A percentile compares a stretch with the other conserved stretches of the same genome.
phyloP scores from a whole-genome alignment of 805 yeast species.

The Schwanniomyces yamadae region DNA sequence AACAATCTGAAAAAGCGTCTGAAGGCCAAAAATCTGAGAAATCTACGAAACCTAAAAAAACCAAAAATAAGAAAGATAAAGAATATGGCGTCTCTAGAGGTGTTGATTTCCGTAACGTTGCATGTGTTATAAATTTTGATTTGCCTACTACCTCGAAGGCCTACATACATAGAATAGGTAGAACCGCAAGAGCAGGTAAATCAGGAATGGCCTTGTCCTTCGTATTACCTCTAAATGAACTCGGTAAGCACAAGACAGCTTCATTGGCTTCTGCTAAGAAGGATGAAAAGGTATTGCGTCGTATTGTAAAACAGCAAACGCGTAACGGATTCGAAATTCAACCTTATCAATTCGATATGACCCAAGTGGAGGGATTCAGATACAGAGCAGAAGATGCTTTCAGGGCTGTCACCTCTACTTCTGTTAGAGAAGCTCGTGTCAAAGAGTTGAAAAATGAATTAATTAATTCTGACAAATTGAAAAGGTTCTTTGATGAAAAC shows the following conservation, averaged over 20 bases:
- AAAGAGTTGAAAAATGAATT: conserved; percentile 86
- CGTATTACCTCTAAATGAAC: conserved; percentile 77
- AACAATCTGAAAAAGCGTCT: conserved; percentile 11
- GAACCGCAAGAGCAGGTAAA: conserved; percentile 97
- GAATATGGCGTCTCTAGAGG: conserved; percentile 97
- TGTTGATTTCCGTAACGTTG: conserved; percentile 92
- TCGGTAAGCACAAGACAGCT: conserved; percentile 87
- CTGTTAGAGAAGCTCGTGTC: conserved; percentile 90
- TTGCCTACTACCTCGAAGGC: conserved; percentile 86
- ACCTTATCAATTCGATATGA: conserved; percentile 89
- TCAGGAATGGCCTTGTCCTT: conserved; percentile 93
- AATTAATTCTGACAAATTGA: conserved; percentile 82
- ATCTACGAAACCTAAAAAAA: conserved; percentile 20
- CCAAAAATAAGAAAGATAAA: conserved; percentile 48
- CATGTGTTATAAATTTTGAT: conserved; percentile 95
- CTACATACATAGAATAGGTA: conserved; percentile 90
- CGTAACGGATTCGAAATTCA: conserved; percentile 70
- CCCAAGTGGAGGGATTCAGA: conserved; percentile 92
- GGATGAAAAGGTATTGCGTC: conserved; percentile 81
- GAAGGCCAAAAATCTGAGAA: background rate
- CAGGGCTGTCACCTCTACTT: conserved; percentile 86
- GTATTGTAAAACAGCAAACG: conserved; percentile 75
- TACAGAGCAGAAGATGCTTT: conserved; percentile 97
- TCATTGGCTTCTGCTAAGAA: conserved; percentile 64
- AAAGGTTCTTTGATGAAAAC: conserved; percentile 94